Evolutionary conservation across 768 basidiomycete genomes (phyloP).

Genomic region (Lentinula guzmanii): DNA sequence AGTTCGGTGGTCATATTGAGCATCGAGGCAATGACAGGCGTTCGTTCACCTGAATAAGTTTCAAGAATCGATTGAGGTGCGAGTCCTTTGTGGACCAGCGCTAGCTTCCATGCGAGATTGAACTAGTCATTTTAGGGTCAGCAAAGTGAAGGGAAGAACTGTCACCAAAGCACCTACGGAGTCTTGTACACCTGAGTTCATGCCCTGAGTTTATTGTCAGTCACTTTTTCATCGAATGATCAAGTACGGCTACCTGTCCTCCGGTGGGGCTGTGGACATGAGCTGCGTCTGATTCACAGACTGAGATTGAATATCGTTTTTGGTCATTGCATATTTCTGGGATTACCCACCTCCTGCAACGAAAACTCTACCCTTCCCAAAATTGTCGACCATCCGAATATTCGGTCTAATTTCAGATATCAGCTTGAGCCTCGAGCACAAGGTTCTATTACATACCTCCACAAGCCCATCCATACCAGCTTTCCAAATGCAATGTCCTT

Average conservation of each 20-base stretch:
- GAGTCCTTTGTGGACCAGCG: constrained; percentile 31
- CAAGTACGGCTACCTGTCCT: constrained; percentile 24
- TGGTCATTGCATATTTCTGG: neutral
- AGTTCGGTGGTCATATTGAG: constrained; percentile 30
- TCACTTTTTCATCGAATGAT: neutral
- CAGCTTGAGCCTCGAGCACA: neutral
- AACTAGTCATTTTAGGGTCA: constrained; percentile 15
- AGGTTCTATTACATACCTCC: constrained; percentile 13
- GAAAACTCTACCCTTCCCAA: constrained; percentile 38
- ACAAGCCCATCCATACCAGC: constrained; percentile 18
- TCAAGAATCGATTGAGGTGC: constrained; percentile 29
- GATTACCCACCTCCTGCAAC: constrained; percentile 36
- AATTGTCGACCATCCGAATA: constrained; percentile 40
- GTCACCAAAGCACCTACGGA: constrained; percentile 19
- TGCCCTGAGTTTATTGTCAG: constrained; percentile 20
- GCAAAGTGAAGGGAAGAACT: neutral
- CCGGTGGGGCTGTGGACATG: constrained; percentile 41
- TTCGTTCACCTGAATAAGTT: constrained; percentile 36
- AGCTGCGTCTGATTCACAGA: constrained; percentile 33
- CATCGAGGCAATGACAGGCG: constrained; percentile 41
- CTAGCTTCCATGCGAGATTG: constrained; percentile 41
- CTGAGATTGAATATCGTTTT: neutral
- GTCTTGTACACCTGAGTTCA: constrained; percentile 33
- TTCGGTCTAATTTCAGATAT: constrained; percentile 29
- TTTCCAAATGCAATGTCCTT: constrained; percentile 25